Evolutionary conservation across 73 alveolate genomes (phyloP).

Genomic region (Tetrahymena borealis): DNA sequence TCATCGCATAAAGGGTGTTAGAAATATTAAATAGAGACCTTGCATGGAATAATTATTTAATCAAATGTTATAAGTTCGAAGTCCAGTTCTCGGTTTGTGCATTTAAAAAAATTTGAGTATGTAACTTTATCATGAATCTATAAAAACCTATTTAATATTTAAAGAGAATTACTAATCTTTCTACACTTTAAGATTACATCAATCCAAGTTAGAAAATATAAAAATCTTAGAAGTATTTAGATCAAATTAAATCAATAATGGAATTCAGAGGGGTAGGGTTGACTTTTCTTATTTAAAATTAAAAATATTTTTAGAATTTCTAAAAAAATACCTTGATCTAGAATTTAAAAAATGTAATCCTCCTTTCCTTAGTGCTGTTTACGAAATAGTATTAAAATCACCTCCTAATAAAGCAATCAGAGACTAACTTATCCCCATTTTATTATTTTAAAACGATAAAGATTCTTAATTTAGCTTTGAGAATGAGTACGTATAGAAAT

Average conservation of each 20-base stretch:
- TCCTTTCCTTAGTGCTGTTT: not conserved
- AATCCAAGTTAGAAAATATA: too few species aligned
- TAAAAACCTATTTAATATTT: not conserved
- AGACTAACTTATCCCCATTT: not conserved
- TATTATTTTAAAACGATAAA: not conserved
- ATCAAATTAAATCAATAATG: too few species aligned
- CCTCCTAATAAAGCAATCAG: not conserved
- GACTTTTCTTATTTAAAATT: too few species aligned
- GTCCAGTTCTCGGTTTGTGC: not conserved
- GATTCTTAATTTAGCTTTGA: not conserved
- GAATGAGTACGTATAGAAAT: not conserved
- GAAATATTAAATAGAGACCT: not conserved
- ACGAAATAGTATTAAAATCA: not conserved
- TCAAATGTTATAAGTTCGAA: not conserved
- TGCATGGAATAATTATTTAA: not conserved
- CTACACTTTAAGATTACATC: too few species aligned
- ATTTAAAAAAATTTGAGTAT: not conserved
- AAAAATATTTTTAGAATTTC: too few species aligned
- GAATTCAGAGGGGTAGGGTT: too few species aligned
- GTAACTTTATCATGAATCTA: not conserved
- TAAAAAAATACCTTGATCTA: not conserved
- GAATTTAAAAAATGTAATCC: not conserved
- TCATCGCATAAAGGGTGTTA: not conserved
- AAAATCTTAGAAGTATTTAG: too few species aligned
- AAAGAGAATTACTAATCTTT: too few species aligned